Conservation (phyloP, 208 protist species). For the Balamuthia mandrillaris region DNA sequence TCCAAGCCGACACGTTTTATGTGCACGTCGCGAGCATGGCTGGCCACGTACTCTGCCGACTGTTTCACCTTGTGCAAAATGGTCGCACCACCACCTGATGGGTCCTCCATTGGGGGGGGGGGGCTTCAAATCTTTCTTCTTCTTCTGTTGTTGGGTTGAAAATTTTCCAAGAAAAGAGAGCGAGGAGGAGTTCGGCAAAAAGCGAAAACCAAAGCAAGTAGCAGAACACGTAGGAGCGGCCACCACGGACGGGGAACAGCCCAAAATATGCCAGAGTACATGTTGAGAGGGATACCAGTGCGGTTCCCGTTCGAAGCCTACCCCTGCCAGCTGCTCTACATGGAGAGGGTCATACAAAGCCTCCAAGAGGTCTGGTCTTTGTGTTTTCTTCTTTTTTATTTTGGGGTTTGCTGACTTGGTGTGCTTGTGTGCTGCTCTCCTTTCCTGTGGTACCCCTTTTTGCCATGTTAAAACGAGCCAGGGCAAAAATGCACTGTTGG, state of each 20-base stretch:
- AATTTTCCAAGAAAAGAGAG: too few species aligned
- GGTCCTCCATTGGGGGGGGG: too few species aligned
- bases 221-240: too few species aligned
- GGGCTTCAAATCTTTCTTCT: neutral
- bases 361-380: slow-evolving; percentile 61
- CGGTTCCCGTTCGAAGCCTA: slow-evolving; percentile 89
- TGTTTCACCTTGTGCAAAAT: too few species aligned
- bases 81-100: too few species aligned
- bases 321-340: slow-evolving; percentile 87
- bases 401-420: neutral
- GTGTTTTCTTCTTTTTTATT: neutral
- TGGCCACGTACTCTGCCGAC: too few species aligned
- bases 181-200: too few species aligned
- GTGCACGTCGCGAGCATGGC: neutral
- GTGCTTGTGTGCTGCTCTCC: neutral
- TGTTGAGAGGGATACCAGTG: slow-evolving; percentile 62
- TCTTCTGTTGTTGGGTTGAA: too few species aligned
- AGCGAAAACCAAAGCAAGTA: too few species aligned
- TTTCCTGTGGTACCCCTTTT: neutral
- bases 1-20: neutral
- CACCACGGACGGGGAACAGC: neutral
- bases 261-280: slow-evolving; percentile 5
- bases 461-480: neutral
- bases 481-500: slow-evolving; percentile 86
- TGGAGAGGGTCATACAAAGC: slow-evolving; percentile 86